Evolutionary conservation across 192 early-diverging fungal genomes (phyloP).

Genomic region (Bifiguratus adelaidae): DNA sequence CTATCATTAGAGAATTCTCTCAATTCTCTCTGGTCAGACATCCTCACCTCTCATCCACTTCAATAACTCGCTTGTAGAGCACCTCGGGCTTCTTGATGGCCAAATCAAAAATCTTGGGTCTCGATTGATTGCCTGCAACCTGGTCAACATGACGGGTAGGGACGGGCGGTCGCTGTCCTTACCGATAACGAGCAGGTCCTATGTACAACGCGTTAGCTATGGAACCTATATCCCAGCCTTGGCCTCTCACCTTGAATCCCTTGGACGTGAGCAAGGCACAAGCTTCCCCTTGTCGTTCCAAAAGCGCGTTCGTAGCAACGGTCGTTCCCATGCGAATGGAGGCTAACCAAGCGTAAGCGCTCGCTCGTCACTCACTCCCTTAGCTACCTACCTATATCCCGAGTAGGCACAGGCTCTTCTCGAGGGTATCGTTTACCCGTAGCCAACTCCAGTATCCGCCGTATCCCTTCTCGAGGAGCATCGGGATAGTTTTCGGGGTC

Average conservation of each 20-base stretch:
- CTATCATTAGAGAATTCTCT: not conserved
- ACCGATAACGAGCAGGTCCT: constrained; percentile 36
- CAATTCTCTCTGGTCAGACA: not conserved
- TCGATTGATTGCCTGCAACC: constrained; percentile 71
- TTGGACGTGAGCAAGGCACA: constrained; percentile 83
- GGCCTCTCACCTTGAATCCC: constrained; percentile 61
- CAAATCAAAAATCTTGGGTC: constrained; percentile 93
- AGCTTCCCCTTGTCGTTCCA: constrained; percentile 82
- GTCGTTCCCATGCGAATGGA: constrained; percentile 95
- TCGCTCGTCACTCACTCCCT: not conserved
- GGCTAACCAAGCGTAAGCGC: constrained; percentile 11
- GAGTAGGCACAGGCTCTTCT: constrained; percentile 58
- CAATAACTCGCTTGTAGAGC: constrained; percentile 66
- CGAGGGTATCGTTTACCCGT: constrained; percentile 63
- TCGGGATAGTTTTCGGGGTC: constrained; percentile 86
- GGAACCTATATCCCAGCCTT: not conserved
- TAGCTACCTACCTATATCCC: constrained; percentile 37
- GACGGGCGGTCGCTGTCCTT: not conserved
- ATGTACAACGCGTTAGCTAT: not conserved
- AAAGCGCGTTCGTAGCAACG: constrained; percentile 89
- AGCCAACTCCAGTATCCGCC: constrained; percentile 72
- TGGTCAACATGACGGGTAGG: not conserved
- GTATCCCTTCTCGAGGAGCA: constrained; percentile 91
- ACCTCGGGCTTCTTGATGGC: constrained; percentile 79
- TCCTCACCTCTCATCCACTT: constrained; percentile 75